A percentile compares a stretch with the other conserved stretches of the same genome.
These are phyloP conservation scores for Suillus subluteus DNA, from an alignment of 768 basidiomycete species.

Conservation along the genomic window DNA sequence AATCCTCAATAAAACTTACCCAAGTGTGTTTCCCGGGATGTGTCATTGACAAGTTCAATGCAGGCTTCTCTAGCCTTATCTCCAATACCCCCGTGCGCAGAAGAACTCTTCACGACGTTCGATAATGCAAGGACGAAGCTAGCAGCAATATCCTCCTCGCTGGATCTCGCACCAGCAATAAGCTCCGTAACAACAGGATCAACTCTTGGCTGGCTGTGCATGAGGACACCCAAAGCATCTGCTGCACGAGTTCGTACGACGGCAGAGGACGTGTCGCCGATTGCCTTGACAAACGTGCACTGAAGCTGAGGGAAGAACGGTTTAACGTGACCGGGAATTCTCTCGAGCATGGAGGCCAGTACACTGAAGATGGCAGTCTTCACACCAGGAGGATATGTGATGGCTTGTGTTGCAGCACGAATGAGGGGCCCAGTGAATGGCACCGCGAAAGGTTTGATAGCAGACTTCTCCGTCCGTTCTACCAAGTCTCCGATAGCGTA, in stretches of 20 bases:
- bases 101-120: slow-evolving; percentile 68
- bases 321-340: slow-evolving; percentile 87
- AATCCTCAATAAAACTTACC: slow-evolving; percentile 43
- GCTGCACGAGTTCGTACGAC: slow-evolving; percentile 84
- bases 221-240: slow-evolving; percentile 83
- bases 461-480: slow-evolving; percentile 77
- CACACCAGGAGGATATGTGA: slow-evolving; percentile 89
- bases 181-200: slow-evolving; percentile 96
- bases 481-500: slow-evolving; percentile 97
- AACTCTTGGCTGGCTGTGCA: slow-evolving; percentile 88
- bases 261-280: slow-evolving; percentile 75
- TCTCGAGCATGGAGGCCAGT: slow-evolving; percentile 80
- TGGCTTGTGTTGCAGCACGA: slow-evolving; percentile 88
- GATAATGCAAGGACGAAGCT: slow-evolving; percentile 80
- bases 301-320: slow-evolving; percentile 99
- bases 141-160: slow-evolving; percentile 70
- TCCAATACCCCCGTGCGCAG: slow-evolving; percentile 67
- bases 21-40: slow-evolving; percentile 73
- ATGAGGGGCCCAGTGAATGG: slow-evolving; percentile 96
- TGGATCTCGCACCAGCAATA: slow-evolving; percentile 59
- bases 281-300: slow-evolving; percentile 93
- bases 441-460: slow-evolving; percentile 95
- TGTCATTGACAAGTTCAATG: slow-evolving; percentile 74
- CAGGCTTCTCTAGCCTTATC: slow-evolving; percentile 74
- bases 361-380: slow-evolving; percentile 91